Evolutionary conservation across 2,329 filamentous ascomycete species (phyloP).

Genomic region (Verticillium zaregamsianum): DNA sequence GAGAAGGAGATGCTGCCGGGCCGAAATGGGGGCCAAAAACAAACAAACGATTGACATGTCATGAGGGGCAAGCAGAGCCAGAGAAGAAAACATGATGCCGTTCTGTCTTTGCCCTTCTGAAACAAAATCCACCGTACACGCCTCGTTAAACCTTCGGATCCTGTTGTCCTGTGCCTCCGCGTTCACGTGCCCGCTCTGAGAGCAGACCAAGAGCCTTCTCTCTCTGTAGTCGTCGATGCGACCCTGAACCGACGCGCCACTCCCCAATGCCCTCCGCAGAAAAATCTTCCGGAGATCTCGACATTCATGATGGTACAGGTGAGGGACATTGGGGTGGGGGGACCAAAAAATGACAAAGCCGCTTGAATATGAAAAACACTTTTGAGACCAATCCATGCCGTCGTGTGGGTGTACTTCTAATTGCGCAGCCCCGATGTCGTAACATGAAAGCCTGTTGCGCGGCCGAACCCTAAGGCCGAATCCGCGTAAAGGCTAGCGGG

Average conservation of each 20-base stretch:
- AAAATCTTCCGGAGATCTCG: constrained; percentile 2
- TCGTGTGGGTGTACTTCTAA: constrained; percentile 23
- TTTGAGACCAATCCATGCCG: constrained; percentile 20
- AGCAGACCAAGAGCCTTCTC: background rate
- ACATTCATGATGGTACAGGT: background rate
- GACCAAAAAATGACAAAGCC: constrained; percentile 9
- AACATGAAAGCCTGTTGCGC: constrained; percentile 2
- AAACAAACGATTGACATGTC: constrained; percentile 18
- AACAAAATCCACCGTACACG: constrained; percentile 1
- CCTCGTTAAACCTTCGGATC: background rate
- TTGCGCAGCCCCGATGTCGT: constrained; percentile 6
- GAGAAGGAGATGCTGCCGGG: constrained; percentile 23
- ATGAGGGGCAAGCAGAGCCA: constrained; percentile 17
- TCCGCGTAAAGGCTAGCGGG: constrained; percentile 18
- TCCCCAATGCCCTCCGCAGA: constrained; percentile 13
- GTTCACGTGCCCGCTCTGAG: background rate
- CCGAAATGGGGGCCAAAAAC: constrained; percentile 25
- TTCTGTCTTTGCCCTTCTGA: constrained; percentile 9
- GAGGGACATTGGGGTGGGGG: constrained; percentile 1
- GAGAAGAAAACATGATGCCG: constrained; percentile 19
- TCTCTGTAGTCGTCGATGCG: background rate
- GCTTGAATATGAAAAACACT: constrained; percentile 6
- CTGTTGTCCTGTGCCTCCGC: background rate
- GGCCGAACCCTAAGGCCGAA: constrained; percentile 21
- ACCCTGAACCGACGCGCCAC: background rate